Evolutionary conservation across 1,139 yeast genomes (phyloP).

Genomic region (Yamadazyma dendronema): DNA sequence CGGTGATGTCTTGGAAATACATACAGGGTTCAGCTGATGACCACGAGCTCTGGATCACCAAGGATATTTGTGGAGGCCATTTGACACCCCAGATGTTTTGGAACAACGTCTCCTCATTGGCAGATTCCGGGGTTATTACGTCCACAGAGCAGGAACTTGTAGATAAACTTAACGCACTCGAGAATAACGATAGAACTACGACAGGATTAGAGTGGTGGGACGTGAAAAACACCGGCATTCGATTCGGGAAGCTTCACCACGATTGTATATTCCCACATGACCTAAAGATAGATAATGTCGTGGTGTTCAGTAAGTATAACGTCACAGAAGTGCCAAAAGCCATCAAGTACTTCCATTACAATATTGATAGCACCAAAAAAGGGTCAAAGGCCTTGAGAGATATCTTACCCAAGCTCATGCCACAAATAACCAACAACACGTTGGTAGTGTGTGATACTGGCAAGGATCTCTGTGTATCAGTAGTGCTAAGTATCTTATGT

Average conservation of each 20-base stretch:
- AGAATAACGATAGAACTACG: constrained; percentile 5
- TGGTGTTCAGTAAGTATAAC: constrained; percentile 25
- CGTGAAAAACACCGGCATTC: constrained; percentile 25
- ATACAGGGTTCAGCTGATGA: constrained; percentile 95
- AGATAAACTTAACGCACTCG: constrained; percentile 12
- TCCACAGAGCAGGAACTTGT: constrained; percentile 26
- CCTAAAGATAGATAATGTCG: constrained; percentile 12
- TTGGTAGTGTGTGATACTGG: constrained; percentile 64
- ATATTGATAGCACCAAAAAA: constrained; percentile 50
- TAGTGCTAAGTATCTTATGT: constrained; percentile 53
- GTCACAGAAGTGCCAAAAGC: constrained; percentile 22
- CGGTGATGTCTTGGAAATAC: constrained; percentile 37
- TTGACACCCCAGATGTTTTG: constrained; percentile 60
- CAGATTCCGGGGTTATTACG: constrained; percentile 30
- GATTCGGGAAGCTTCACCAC: constrained; percentile 27
- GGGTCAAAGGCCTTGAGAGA: constrained; percentile 59
- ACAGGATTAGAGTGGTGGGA: constrained; percentile 4
- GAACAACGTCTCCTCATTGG: constrained; percentile 37
- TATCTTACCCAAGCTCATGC: constrained; percentile 37
- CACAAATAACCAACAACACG: constrained; percentile 14
- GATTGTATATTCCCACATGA: constrained; percentile 16
- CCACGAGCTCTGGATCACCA: constrained; percentile 79
- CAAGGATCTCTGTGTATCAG: constrained; percentile 62
- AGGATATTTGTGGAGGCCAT: constrained; percentile 32
- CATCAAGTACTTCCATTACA: constrained; percentile 6